Evolutionary conservation across 768 basidiomycete species (phyloP), one percentile per base, ranked within the genome.

Genomic region (Xerocomellus amylosporus): DNA sequence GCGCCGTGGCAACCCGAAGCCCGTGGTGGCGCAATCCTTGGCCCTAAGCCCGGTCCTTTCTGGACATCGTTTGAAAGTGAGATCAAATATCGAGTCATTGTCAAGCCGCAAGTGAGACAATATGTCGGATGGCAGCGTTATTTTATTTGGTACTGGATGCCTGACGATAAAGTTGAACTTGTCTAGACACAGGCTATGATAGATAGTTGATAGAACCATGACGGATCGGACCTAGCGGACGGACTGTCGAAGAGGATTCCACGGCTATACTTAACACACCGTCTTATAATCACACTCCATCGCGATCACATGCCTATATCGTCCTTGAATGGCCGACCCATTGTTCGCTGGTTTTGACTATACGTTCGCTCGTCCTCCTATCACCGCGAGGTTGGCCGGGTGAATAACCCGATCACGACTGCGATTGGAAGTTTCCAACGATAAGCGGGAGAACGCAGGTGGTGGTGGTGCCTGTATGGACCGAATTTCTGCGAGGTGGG

Each of bases 321-420:
- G 43, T 44, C 2, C 41, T 22, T 44, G 41, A 46, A 58, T 46
- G 9, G 28, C 34, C 10, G 14, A 4, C 19, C 52, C 61, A 62
- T 62, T 62, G 62, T 62, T 53, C 58, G 62, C 62, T 53, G 31
- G 8, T 60, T 64, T 63, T 36, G 56, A 59, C 37, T 8, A 34
- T 30, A 1, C 28, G 30, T 48, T 60, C 38, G 38, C 47, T 26
- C 45, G 26, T 49, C 51, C 45, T 53, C 30, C 41, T 15, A 39
- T 51, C 61, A 42, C 34, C 56, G 56, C 48, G 28, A 17, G 36
- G 49, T 4, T 14, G 26, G 22, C 50, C 36, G 49, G 22, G 33
- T 40, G 38, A 56, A 40, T 39, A 36, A 14, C 43, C 47, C 42
- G 56, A 45, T 37, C 46, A 42, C 36, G 30, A 15, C 24, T 19